Base-by-base conservation (phyloP, 148 eudicot species). In the Linanthus parryae region DNA sequence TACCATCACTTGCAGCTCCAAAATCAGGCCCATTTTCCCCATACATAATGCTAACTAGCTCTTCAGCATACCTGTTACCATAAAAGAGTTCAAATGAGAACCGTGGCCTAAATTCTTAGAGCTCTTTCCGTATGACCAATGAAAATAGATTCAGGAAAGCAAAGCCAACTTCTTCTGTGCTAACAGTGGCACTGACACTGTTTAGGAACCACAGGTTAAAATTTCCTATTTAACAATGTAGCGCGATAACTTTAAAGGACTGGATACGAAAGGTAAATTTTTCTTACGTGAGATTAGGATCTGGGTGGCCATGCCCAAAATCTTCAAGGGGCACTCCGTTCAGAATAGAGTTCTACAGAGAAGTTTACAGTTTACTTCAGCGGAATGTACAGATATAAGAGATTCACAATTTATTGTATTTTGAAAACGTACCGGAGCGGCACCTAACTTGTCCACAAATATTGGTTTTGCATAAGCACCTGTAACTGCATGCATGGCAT, bases 1-100 rank as follows among this genome's bases (percentile, higher is more conserved):
- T 79, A 92, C 98, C 98, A 77, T 92, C 98, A 77, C 98, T 92
- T 71, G 98, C 98, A 67, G 98, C 98, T 56, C 98, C 98, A 67
- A 92, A 77, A 71, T 87, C 98, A 58, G 98, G 96, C 43, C 83
- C 96, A 71, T 79, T 71, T 36, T 73, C 78, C 9, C 74, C 74
- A 60, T 69, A 94, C 95, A 94, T 67, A 41, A 84, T 74, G 65
- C 88, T 57, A 14, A 92, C 96, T 72, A 92, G 69, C 54, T 92
- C 99, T 72, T 92, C 78, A 3, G 96, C 97, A 56, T 89, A 89
- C 40, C 97, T 89, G 71, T 76, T 55, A n/a, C 33, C 50, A 60
- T 18, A 12, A 30, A 44, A n/a, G 48, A 73, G 56, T 48, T 35
- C 61, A 59, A 53, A 25, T 61, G 49, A 33, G n/a, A n/a, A n/a